Percentiles rank a stretch among this genome's conserved stretches.
Evolutionary conservation across 2,329 filamentous ascomycete species (phyloP).

Genomic region (Lasiodiplodia sp.): DNA sequence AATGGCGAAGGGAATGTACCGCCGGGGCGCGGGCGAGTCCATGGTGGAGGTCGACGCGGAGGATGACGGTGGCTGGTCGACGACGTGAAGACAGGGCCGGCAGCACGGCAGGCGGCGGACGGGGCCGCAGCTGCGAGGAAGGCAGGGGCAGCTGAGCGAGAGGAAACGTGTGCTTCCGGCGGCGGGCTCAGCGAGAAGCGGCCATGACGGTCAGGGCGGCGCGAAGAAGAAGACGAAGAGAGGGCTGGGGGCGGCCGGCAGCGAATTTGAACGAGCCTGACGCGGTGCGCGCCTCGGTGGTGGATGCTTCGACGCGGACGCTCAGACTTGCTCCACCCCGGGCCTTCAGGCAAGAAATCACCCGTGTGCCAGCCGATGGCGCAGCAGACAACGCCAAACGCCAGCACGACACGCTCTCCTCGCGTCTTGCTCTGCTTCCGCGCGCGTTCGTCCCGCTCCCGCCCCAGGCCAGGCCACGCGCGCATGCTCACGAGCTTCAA

Average conservation of each 20-base stretch:
- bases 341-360: constrained; percentile 16
- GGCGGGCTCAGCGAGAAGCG: constrained; percentile 28
- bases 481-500: not conserved
- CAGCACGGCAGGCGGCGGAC: constrained; percentile 32
- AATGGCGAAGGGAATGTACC: constrained; percentile 39
- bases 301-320: constrained; percentile 27
- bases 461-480: not conserved
- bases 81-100: constrained; percentile 17
- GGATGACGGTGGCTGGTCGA: constrained; percentile 39
- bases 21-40: constrained; percentile 42
- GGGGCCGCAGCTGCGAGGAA: constrained; percentile 36
- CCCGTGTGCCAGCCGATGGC: constrained; percentile 12
- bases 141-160: constrained; percentile 35
- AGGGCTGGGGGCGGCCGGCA: constrained; percentile 43
- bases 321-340: constrained; percentile 26
- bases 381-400: not conserved
- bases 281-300: constrained; percentile 30
- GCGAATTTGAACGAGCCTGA: constrained; percentile 41
- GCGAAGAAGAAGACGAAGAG: constrained; percentile 35
- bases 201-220: constrained; percentile 31
- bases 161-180: constrained; percentile 33
- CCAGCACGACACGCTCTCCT: constrained; percentile 1
- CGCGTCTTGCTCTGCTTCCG: not conserved
- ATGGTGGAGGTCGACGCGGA: constrained; percentile 42
- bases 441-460: not conserved